A percentile compares a stretch with the other conserved stretches of the same genome.
phyloP scores from a whole-genome alignment of 169 alveolate genomes.

The Theileria equi region DNA sequence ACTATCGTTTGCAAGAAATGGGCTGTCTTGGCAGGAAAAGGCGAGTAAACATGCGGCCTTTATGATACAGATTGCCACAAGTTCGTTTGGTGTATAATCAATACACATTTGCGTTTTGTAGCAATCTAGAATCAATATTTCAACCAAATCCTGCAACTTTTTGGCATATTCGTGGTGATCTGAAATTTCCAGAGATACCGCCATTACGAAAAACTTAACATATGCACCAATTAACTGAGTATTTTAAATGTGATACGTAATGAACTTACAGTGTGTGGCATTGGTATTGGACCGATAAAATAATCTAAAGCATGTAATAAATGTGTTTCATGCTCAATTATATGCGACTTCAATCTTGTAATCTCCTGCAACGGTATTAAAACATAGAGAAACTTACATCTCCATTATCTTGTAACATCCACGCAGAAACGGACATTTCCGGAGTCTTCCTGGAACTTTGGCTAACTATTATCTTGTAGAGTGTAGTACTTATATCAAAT shows the following conservation, averaged over 20 bases:
- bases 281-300: slow-evolving; percentile 55
- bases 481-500: slow-evolving; percentile 28
- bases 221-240: slow-evolving; percentile 38
- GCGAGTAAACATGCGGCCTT: slow-evolving; percentile 35
- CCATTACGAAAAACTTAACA: slow-evolving; percentile 35
- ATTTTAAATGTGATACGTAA: background rate
- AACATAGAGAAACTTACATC: slow-evolving; percentile 18
- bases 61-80: slow-evolving; percentile 38
- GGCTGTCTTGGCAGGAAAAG: background rate
- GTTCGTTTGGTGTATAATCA: slow-evolving; percentile 51
- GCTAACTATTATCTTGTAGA: slow-evolving; percentile 48
- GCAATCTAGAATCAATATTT: slow-evolving; percentile 43
- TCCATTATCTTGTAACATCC: slow-evolving; percentile 64
- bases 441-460: slow-evolving; percentile 11
- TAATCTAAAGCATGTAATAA: slow-evolving; percentile 53
- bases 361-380: slow-evolving; percentile 24
- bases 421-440: slow-evolving; percentile 41
- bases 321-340: slow-evolving; percentile 41
- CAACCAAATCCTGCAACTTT: slow-evolving; percentile 26
- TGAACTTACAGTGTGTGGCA: slow-evolving; percentile 45
- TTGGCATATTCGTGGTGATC: slow-evolving; percentile 26
- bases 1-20: background rate
- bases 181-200: slow-evolving; percentile 26
- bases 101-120: slow-evolving; percentile 56
- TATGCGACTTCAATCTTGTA: slow-evolving; percentile 35